Evolutionary conservation across 2,329 filamentous ascomycete genomes (phyloP), one percentile per base, ranked within the genome.

Genomic region (Scopulariopsis brevicaulis): DNA sequence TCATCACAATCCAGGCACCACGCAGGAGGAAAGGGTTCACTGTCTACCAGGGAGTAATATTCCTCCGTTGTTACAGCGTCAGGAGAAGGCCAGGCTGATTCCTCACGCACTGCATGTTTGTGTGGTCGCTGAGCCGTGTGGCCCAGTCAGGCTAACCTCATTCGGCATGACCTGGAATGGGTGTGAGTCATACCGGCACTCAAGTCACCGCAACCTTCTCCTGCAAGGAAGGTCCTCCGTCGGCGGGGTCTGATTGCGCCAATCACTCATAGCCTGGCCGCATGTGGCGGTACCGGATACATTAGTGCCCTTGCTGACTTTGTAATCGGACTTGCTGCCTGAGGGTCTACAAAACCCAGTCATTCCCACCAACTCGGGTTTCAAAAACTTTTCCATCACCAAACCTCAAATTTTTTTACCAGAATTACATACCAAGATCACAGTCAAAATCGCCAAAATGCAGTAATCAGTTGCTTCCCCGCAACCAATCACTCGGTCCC

Each of bases 391-490:
- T 55, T 66, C 66, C 65, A 65, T 65, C 65, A 67, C 70, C 66
- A 66, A 70, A 65, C 67, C 66, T 59, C 61, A 62, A 32, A 32
- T 4, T 32, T 57, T 60, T 62, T 61, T 59, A 66, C 60, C 62
- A 65, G 59, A 72, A 62, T 70, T 64, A 81, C 77, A 83, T 75
- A 71, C 83, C 80, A 67, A 71, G 72, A 80, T 77, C 70, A 71
- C 63, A 66, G 64, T 61, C 67, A 70, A 68, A 69, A 62, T 64
- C 63, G 65, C 64, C 65, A 72, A 76, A 67, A 79, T 56, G 54
- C 54, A 56, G 54, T 56, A 56, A 74, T 25, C 25, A 50, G 43
- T 48, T 48, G n/a, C 43, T 22, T 18, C 10, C 15, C 43, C 78
- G 79, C 76, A 71, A 73, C 64, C 69, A 62, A 68, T 68, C 62